Conservation (phyloP, 768 basidiomycete species). For the Gymnopilus junonius region DNA sequence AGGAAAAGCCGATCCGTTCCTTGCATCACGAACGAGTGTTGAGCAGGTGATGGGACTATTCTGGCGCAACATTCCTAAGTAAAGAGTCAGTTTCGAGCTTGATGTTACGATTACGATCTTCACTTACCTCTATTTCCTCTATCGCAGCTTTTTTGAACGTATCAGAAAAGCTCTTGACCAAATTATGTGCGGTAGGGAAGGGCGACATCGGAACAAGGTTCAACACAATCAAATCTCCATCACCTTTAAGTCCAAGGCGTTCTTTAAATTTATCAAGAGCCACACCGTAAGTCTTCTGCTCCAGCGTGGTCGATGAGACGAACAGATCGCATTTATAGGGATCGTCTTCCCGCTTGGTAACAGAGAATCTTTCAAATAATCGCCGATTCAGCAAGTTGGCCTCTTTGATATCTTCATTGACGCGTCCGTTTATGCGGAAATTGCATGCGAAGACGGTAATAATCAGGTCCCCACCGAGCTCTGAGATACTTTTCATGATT, state of each 20-base stretch:
- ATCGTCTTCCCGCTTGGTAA: slow-evolving; percentile 29
- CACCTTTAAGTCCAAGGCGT: slow-evolving; percentile 34
- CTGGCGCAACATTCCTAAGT: slow-evolving; percentile 16
- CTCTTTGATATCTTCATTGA: slow-evolving; percentile 40
- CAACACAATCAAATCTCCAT: slow-evolving; percentile 32
- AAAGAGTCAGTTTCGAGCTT: not conserved
- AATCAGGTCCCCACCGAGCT: slow-evolving; percentile 42
- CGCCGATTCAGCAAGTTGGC: slow-evolving; percentile 45
- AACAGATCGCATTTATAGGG: slow-evolving; percentile 27
- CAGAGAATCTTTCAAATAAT: slow-evolving; percentile 43
- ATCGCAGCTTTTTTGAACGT: slow-evolving; percentile 35
- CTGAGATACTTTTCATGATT: slow-evolving; percentile 11
- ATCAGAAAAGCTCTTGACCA: slow-evolving; percentile 33
- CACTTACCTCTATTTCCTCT: slow-evolving; percentile 33
- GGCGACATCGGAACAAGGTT: slow-evolving; percentile 46
- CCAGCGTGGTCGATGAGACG: slow-evolving; percentile 35
- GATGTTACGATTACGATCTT: not conserved
- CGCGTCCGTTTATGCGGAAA: slow-evolving; percentile 27
- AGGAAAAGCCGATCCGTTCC: slow-evolving; percentile 37
- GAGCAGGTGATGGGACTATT: slow-evolving; percentile 32
- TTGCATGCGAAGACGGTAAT: slow-evolving; percentile 52
- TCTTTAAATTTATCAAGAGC: slow-evolving; percentile 40
- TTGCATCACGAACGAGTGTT: slow-evolving; percentile 40
- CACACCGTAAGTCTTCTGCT: slow-evolving; percentile 35
- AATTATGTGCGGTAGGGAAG: slow-evolving; percentile 35